These are phyloP conservation scores for Eimeria necatrix DNA, from an alignment of 169 alveolate species.

Conservation along the genomic window DNA sequence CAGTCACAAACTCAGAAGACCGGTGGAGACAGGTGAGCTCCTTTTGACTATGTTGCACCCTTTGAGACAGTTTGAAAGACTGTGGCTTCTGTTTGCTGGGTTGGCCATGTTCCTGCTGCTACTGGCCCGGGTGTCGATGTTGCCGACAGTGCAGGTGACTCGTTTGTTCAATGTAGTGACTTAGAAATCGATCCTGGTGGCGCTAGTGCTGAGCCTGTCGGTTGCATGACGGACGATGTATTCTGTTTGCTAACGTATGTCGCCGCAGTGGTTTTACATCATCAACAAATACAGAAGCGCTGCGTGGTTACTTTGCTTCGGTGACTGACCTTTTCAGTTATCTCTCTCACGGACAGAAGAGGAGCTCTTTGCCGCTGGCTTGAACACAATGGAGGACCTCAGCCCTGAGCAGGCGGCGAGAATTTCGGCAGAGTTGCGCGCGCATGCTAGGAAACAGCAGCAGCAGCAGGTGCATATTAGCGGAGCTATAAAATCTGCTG, in stretches of 20 bases:
- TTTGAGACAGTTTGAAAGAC: not conserved
- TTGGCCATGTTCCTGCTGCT: not conserved
- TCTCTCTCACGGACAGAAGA: conserved; percentile 23
- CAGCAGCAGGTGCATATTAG: conserved; percentile 45
- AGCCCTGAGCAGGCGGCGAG: conserved; percentile 67
- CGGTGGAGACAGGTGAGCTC: conserved; percentile 46
- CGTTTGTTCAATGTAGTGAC: too few relatives aligned
- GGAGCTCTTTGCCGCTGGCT: conserved; percentile 62
- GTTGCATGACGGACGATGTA: too few relatives aligned
- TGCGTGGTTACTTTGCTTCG: not conserved
- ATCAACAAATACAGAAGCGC: too few relatives aligned
- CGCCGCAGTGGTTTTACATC: too few relatives aligned
- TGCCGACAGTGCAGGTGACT: too few relatives aligned
- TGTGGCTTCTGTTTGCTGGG: too few relatives aligned
- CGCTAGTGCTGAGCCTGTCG: too few relatives aligned
- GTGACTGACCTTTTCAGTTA: not conserved
- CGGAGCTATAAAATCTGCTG: not conserved
- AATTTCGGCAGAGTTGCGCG: conserved; percentile 49
- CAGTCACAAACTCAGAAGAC: not conserved
- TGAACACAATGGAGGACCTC: conserved; percentile 41
- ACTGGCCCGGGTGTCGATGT: not conserved
- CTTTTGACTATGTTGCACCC: not conserved
- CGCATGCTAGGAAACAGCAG: conserved; percentile 61
- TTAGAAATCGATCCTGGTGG: too few relatives aligned
- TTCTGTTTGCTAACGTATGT: too few relatives aligned